Percentiles rank a stretch among this genome's conserved stretches.
These are phyloP conservation scores for Globisporangium cystogenes DNA, from an alignment of 352 stramenopile genomes.

Conservation along the genomic window DNA sequence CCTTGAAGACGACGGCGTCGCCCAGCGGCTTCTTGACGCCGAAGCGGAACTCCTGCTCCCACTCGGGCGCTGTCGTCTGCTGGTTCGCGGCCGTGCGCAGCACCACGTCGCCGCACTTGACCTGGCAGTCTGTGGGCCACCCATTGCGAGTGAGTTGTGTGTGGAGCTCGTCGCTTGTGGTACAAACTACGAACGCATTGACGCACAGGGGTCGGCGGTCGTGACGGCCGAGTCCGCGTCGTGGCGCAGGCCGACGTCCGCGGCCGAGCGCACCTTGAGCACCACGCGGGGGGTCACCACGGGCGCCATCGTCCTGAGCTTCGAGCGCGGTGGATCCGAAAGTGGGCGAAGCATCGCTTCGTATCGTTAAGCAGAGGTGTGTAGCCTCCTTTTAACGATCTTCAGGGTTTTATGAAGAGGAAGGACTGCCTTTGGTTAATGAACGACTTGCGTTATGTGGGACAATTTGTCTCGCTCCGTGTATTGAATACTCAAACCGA, in stretches of 20 bases:
- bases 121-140: conserved; percentile 59
- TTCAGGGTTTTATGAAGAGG: too few species aligned
- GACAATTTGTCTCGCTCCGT: neutral
- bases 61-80: conserved; percentile 42
- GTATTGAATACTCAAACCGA: neutral
- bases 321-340: neutral
- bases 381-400: too few species aligned
- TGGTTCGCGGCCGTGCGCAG: conserved; percentile 34
- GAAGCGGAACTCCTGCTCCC: conserved; percentile 51
- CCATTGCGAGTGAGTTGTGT: too few species aligned
- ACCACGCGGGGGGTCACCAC: conserved; percentile 33
- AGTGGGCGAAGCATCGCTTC: too few species aligned
- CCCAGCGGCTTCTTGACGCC: conserved; percentile 44
- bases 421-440: too few species aligned
- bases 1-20: conserved; percentile 34
- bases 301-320: conserved; percentile 7
- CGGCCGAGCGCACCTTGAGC: conserved; percentile 29
- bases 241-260: conserved; percentile 18
- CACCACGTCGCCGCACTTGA: conserved; percentile 43
- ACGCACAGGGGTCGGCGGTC: conserved; percentile 27
- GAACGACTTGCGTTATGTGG: too few species aligned
- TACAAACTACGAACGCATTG: too few species aligned
- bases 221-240: conserved; percentile 5
- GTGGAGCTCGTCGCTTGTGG: too few species aligned
- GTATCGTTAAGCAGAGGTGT: too few species aligned